Evolutionary conservation across 2,329 filamentous ascomycete species (phyloP), one percentile per base, ranked within the genome.

Genomic region (Triangularia verruculosa): DNA sequence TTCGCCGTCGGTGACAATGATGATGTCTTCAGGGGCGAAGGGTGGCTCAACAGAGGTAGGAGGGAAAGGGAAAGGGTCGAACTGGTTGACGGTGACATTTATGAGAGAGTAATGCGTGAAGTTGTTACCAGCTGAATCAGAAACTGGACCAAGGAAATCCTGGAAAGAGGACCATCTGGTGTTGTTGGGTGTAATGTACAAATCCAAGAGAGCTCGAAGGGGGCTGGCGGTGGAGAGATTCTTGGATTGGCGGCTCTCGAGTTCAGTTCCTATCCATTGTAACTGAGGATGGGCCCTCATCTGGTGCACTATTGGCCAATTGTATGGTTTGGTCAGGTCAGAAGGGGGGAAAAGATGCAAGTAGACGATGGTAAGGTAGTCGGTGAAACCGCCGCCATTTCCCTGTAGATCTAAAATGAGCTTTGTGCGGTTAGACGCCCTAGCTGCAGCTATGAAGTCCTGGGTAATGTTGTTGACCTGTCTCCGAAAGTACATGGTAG

Each of bases 1-100:
- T 64, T 77, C 77, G 24, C 86, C 86, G 67, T 88, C 83, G 5
- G 79, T 80, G 59, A 85, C 72, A 28, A 82, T 68, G 22, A 78
- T 64, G 32, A 82, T 78, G 53, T 80, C 68, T 24, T 79, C 73
- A 1, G 76, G 65, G 7, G 11, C 4, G 68, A 80, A 83, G 13
- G 64, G 67, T 11, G 62, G 56, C 1, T 28, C 13, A 1, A 27
- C 8, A 30, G 39, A 64, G 9, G 28, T 52, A 3, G n/a, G 15
- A 12, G 6, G 15, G 1, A 9, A 17, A 22, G n/a, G 17, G 11
- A 30, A 22, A 12, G 53, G 4, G 4, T 32, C 43, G 12, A 34
- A 39, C 1, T 32, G 32, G 57, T 25, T 17, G 22, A 47, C 22
- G 17, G 55, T 54, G 7, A 60, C 2, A 57, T 62, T 62, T 13